These are phyloP conservation scores for Clausena lansium DNA, from an alignment of 345 rosid species.

Conservation along the genomic window DNA sequence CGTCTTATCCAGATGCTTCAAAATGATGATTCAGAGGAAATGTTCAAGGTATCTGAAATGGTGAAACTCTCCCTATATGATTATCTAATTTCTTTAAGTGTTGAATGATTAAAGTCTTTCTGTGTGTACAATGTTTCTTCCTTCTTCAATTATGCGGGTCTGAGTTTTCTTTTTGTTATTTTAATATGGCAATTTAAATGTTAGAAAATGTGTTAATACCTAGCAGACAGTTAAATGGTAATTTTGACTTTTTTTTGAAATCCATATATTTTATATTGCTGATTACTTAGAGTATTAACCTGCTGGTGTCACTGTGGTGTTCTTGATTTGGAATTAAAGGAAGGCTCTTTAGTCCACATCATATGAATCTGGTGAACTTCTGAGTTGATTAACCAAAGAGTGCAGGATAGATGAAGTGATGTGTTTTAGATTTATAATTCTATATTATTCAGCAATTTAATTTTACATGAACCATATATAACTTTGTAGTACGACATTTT, in stretches of 20 bases:
- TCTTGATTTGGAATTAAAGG: neutral
- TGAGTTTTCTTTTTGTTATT: neutral
- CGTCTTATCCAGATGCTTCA: slow-evolving; percentile 90
- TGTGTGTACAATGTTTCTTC: neutral
- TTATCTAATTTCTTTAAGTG: neutral
- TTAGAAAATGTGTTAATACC: neutral
- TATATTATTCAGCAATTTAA: neutral
- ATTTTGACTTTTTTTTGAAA: no score
- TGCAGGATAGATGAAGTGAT: neutral
- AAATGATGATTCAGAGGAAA: slow-evolving; percentile 88
- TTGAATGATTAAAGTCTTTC: neutral
- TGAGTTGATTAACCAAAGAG: slow-evolving; percentile 1
- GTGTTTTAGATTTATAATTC: neutral
- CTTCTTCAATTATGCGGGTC: neutral
- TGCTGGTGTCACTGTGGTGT: neutral
- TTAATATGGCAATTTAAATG: neutral
- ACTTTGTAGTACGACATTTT: neutral
- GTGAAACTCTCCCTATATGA: neutral
- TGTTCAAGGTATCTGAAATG: slow-evolving; percentile 75
- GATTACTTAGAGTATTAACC: no score
- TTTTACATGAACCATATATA: neutral
- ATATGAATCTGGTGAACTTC: neutral
- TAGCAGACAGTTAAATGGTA: no score
- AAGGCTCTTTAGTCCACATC: neutral
- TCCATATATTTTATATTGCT: no score